Evolutionary conservation across 495 filamentous ascomycete genomes (phyloP), one percentile per base, ranked within the genome.

Genomic region (Jackrogersella multiformis): DNA sequence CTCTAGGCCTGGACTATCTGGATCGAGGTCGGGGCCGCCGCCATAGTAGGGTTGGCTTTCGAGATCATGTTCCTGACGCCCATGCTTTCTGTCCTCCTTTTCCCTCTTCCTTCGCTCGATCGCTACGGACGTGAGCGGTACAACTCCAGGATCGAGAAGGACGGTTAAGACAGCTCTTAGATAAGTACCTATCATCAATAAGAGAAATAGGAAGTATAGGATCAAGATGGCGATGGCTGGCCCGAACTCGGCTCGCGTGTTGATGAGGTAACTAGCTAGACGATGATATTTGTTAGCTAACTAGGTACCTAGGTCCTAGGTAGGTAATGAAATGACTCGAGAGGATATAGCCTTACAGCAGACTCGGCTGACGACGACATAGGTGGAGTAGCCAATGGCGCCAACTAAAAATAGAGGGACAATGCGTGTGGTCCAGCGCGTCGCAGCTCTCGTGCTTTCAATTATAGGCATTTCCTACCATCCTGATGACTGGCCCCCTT

Each of bases 191-290:
- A 88, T 58, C 72, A 92, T 84, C 30, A 87, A 78, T 1, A 90
- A 61, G 26, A 97, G 79, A 21, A 94, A 82, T 45, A 90, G 12
- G 63, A 88, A 90, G 77, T 92, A 93, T 39, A 93, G 61, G 13
- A 85, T 83, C 46, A 96, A 76, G 57, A 96, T 86, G 4, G 84
- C 85, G 35, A 88, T 86, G 45, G 89, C 92, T 38, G 86, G 75
- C 59, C 85, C 85, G 65, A 75, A 68, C 39, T 83, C 77, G 18
- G 81, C 69, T 46, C 76, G 76, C 32, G 82, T 80, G 53, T 81
- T 73, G 60, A 92, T 79, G 42, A 92, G 84, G 70, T 87, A 89
- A 66, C 87, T 82, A 42, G 90, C 89, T 92, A 56, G 51, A 34
- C 30, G 18, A 23, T 23, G 46, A 18, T 23, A 15, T 32, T 35